Conservation (phyloP, 805 yeast species). For the Scheffersomyces lignosus region DNA sequence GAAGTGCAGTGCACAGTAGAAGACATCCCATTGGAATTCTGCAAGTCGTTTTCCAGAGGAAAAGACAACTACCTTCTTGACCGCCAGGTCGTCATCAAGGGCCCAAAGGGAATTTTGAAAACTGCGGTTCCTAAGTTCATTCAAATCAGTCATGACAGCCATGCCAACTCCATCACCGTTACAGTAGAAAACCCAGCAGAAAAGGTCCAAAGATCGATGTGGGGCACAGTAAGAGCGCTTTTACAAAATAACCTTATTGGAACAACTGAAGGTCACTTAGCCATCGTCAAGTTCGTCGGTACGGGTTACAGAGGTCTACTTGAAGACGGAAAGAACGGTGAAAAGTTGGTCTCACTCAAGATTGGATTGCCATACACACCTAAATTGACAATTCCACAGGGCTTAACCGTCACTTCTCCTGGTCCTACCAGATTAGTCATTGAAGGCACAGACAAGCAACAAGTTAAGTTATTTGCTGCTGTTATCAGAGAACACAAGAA, state of each 20-base stretch:
- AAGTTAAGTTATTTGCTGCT: slow-evolving; percentile 86
- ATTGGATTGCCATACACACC: slow-evolving; percentile 87
- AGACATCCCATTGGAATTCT: slow-evolving; percentile 51
- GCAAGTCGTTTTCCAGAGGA: slow-evolving; percentile 67
- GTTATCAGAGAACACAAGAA: slow-evolving; percentile 82
- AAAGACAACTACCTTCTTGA: slow-evolving; percentile 57
- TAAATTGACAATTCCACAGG: slow-evolving; percentile 73
- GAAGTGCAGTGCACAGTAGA: slow-evolving; percentile 54
- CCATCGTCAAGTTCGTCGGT: slow-evolving; percentile 87
- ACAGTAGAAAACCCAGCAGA: slow-evolving; percentile 54
- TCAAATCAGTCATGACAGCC: slow-evolving; percentile 34
- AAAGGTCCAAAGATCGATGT: slow-evolving; percentile 78
- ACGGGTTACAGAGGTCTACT: slow-evolving; percentile 93
- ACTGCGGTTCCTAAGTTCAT: slow-evolving; percentile 76
- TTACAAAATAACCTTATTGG: slow-evolving; percentile 80
- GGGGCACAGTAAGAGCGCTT: slow-evolving; percentile 91
- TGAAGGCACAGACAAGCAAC: slow-evolving; percentile 87
- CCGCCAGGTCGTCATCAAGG: slow-evolving; percentile 58
- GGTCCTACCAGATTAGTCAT: slow-evolving; percentile 81
- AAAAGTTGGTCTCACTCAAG: slow-evolving; percentile 67
- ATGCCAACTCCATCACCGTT: slow-evolving; percentile 45
- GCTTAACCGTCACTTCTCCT: slow-evolving; percentile 73
- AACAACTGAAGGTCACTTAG: slow-evolving; percentile 88
- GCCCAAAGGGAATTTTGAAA: slow-evolving; percentile 73
- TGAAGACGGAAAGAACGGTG: slow-evolving; percentile 52